Percentiles rank a stretch among this genome's conserved stretches.
Conservation (phyloP, 495 filamentous ascomycete species). For the Acidiella bohemica region DNA sequence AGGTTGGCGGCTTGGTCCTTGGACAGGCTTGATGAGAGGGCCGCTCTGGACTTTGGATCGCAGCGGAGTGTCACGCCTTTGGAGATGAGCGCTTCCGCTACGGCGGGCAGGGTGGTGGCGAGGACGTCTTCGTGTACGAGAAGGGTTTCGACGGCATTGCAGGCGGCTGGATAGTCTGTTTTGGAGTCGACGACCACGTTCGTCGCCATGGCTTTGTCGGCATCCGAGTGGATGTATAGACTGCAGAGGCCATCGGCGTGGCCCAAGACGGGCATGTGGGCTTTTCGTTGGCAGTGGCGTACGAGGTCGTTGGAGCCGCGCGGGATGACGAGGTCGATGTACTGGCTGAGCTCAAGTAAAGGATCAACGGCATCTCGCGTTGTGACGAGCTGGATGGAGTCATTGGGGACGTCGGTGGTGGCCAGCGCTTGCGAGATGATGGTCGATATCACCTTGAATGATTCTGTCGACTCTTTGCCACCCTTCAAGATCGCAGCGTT, state of each 20-base stretch:
- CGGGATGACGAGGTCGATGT: slow-evolving; percentile 92
- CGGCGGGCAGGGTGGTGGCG: slow-evolving; percentile 48
- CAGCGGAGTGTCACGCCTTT: slow-evolving; percentile 79
- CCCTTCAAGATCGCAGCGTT: slow-evolving; percentile 96
- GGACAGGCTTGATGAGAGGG: slow-evolving; percentile 35
- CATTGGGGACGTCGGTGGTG: slow-evolving; percentile 64
- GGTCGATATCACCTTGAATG: slow-evolving; percentile 75
- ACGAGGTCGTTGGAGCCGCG: slow-evolving; percentile 90
- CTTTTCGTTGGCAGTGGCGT: slow-evolving; percentile 72
- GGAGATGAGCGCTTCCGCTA: slow-evolving; percentile 55
- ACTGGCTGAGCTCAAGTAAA: slow-evolving; percentile 65
- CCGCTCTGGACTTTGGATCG: slow-evolving; percentile 51
- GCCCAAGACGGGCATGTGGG: slow-evolving; percentile 88
- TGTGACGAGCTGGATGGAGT: slow-evolving; percentile 80
- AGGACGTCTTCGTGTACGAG: slow-evolving; percentile 69
- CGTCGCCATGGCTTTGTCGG: slow-evolving; percentile 53
- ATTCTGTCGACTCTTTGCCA: slow-evolving; percentile 89
- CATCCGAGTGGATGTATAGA: slow-evolving; percentile 74
- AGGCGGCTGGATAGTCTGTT: slow-evolving; percentile 87
- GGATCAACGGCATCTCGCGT: slow-evolving; percentile 79
- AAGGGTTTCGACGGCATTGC: slow-evolving; percentile 82
- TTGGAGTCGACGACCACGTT: slow-evolving; percentile 85
- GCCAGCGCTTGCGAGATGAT: slow-evolving; percentile 71
- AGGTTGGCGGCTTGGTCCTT: slow-evolving; percentile 36
- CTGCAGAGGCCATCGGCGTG: slow-evolving; percentile 92